Evolutionary conservation across 148 eudicot species (phyloP), one percentile per base, ranked within the genome.

Genomic region (Beta vulgaris): DNA sequence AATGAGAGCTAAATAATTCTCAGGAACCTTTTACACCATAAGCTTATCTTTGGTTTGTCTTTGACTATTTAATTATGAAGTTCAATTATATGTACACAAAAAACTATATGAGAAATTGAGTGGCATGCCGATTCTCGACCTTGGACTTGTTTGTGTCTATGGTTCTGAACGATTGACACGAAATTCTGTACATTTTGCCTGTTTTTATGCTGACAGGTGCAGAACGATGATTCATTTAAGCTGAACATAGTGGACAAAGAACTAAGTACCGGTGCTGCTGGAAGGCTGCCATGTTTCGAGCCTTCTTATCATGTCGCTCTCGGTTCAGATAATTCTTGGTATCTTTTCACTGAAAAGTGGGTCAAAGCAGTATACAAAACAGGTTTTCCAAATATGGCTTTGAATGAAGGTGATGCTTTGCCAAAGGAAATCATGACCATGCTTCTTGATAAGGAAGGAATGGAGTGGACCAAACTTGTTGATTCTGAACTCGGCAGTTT

Each of bases 291-390:
- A 66, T 67, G 73, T 65, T 81, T 78, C 35, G 78, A 84, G 74
- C 89, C 91, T 53, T 89, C 88, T 78, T 95, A 95, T 85, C 85
- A 95, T 54, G 92, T 92, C 80, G 99, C 96, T 81, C 96, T 95
- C n/a, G 94, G 98, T 80, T 95, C 99, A 78, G 99, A 92, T 91
- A 95, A 92, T 79, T 84, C 97, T 68, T 95, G 99, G 99, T 95
- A 95, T 84, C 90, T 95, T 77, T 95, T 95, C 75, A 95, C 99
- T 63, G 97, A 92, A 83, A 95, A 91, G 80, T 95, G 99, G 97
- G 86, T 95, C 67, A 92, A 83, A 87, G 76, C 86, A 49, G 82
- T 95, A 65, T 95, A 95, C 72, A 92, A 72, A 85, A 83, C 88
- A 51, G 99, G 98, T 63, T 89, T 95, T 71, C 99, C 99, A 32